A percentile compares a stretch with the other conserved stretches of the same genome.
phyloP scores from a whole-genome alignment of 2,329 filamentous ascomycete genomes.

The Claviceps quebecensis region DNA sequence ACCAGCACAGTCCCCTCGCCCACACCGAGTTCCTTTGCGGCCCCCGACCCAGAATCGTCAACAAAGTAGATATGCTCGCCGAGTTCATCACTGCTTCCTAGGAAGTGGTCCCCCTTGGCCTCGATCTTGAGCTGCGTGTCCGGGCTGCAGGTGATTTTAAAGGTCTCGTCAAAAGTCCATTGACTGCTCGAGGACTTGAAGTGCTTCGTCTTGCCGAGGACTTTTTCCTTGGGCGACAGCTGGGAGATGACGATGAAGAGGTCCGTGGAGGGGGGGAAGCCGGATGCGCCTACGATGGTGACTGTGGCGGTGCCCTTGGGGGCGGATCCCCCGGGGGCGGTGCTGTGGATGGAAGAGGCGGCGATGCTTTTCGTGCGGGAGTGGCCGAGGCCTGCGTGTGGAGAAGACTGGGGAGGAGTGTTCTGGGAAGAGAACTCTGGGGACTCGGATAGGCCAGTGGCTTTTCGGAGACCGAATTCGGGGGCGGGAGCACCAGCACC shows the following conservation, averaged over 20 bases:
- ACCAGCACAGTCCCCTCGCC: conserved; percentile 60
- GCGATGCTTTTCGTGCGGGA: conserved; percentile 43
- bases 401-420: conserved; percentile 13
- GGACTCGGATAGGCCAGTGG: conserved; percentile 23
- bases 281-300: conserved; percentile 62
- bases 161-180: conserved; percentile 62
- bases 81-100: conserved; percentile 69
- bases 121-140: conserved; percentile 78
- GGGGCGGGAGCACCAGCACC: conserved; percentile 20
- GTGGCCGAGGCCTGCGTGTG: conserved; percentile 23
- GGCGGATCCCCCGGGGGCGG: conserved; percentile 37
- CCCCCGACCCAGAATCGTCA: conserved; percentile 57
- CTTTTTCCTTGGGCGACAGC: conserved; percentile 55
- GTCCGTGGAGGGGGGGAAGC: conserved; percentile 63
- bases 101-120: conserved; percentile 73
- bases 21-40: conserved; percentile 60
- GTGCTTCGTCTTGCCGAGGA: conserved; percentile 84
- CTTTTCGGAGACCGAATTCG: conserved; percentile 26
- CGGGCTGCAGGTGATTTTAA: conserved; percentile 63
- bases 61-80: conserved; percentile 84
- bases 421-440: conserved; percentile 14
- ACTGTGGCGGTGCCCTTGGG: conserved; percentile 67
- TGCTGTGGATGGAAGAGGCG: conserved; percentile 53
- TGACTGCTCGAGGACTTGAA: conserved; percentile 57
- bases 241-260: conserved; percentile 65